These are phyloP conservation scores for Daedalea quercina DNA, from an alignment of 768 basidiomycete species.

Conservation along the genomic window DNA sequence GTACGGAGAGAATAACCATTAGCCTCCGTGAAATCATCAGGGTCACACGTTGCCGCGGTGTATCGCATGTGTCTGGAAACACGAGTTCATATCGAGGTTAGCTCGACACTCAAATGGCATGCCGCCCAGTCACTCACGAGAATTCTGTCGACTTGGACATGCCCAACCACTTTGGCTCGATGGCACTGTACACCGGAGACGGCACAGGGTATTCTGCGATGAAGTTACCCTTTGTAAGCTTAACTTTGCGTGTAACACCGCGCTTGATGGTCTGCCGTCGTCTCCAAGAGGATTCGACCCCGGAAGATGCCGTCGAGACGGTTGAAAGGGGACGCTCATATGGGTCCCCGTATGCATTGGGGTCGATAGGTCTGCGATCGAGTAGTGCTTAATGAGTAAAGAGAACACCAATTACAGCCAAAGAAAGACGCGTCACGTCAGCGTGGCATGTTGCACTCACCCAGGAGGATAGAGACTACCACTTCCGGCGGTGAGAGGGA, in stretches of 20 bases:
- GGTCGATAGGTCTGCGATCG: constrained; percentile 35
- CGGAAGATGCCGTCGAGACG: constrained; percentile 29
- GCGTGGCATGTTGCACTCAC: constrained; percentile 33
- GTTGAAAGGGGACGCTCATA: constrained; percentile 43
- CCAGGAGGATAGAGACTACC: constrained; percentile 68
- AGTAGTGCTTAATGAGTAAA: not conserved
- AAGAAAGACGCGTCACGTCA: constrained; percentile 2
- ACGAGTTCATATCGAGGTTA: not conserved
- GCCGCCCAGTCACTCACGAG: constrained; percentile 48
- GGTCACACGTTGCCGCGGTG: constrained; percentile 87
- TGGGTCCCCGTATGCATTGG: constrained; percentile 60
- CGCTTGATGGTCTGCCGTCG: constrained; percentile 89
- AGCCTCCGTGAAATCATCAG: constrained; percentile 77
- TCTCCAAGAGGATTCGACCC: constrained; percentile 39
- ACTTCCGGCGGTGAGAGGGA: constrained; percentile 60
- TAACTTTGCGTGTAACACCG: constrained; percentile 90
- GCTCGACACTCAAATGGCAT: constrained; percentile 1
- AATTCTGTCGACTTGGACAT: constrained; percentile 77
- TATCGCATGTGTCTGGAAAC: constrained; percentile 79
- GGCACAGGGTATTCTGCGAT: constrained; percentile 88
- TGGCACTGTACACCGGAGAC: constrained; percentile 73
- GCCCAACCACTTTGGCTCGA: constrained; percentile 71
- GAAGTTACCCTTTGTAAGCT: constrained; percentile 90
- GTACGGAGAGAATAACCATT: constrained; percentile 82
- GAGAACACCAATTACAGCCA: not conserved